These are phyloP conservation scores for Cyberlindnera saturnus DNA, from an alignment of 805 yeast species.

Conservation along the genomic window DNA sequence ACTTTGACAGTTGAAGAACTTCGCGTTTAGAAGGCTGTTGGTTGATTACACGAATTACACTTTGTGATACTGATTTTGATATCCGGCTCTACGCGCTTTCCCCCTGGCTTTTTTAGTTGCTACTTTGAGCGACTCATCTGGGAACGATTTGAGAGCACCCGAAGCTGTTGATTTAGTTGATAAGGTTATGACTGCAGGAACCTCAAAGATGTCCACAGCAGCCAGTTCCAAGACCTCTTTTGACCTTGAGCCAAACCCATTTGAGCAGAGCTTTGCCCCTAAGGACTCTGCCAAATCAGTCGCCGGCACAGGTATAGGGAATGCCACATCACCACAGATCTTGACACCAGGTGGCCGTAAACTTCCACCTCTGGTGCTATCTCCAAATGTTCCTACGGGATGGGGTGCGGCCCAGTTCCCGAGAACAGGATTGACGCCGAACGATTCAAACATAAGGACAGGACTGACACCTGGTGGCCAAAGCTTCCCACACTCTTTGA, in stretches of 20 bases:
- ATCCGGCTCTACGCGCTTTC: no score
- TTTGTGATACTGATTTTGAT: no score
- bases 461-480: conserved; percentile 67
- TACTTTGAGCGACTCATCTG: no score
- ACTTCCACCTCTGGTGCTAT: conserved; percentile 40
- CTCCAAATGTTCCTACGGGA: conserved; percentile 21
- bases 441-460: conserved; percentile 64
- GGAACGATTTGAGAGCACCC: no score
- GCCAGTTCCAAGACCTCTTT: conserved; percentile 33
- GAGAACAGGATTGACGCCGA: conserved; percentile 65
- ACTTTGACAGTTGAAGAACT: no score
- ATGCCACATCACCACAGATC: conserved; percentile 39
- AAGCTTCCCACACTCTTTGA: conserved; percentile 33
- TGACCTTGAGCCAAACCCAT: conserved; percentile 90
- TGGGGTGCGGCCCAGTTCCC: conserved; percentile 23
- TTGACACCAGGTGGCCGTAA: conserved; percentile 54
- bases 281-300: conserved; percentile 28
- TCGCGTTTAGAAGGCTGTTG: no score
- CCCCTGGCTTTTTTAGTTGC: no score
- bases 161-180: no score
- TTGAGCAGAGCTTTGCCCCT: conserved; percentile 88
- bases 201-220: background rate
- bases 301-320: conserved; percentile 6
- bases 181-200: background rate
- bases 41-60: no score